phyloP scores from a whole-genome alignment of 2,329 filamentous ascomycete genomes.

The Pseudogymnoascus sp. region DNA sequence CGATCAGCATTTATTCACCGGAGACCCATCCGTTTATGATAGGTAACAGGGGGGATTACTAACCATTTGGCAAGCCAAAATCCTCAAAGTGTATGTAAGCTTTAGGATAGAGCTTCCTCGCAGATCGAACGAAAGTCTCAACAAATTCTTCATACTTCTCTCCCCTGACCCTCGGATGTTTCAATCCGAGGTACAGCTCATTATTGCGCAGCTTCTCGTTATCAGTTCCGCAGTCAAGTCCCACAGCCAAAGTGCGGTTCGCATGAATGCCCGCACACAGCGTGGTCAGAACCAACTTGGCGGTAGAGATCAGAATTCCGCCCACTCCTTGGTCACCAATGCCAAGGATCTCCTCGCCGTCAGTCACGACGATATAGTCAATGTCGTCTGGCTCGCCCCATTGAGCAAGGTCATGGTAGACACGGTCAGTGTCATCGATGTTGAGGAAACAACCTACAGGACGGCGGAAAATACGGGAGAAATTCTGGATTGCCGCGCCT shows the following conservation, averaged over 20 bases:
- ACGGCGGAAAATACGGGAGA: constrained; percentile 65
- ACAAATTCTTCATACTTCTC: constrained; percentile 69
- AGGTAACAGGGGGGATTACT: constrained; percentile 10
- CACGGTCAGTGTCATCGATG: constrained; percentile 56
- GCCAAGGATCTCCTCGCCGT: constrained; percentile 67
- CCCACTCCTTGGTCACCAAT: constrained; percentile 87
- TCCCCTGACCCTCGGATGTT: constrained; percentile 57
- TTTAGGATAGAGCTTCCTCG: constrained; percentile 61
- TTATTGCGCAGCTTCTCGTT: constrained; percentile 68
- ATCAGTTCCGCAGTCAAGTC: constrained; percentile 79
- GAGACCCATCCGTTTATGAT: background rate
- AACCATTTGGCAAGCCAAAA: constrained; percentile 67
- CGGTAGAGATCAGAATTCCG: constrained; percentile 73
- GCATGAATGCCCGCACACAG: constrained; percentile 83
- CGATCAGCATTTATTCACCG: background rate
- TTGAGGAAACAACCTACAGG: constrained; percentile 78
- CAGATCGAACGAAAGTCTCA: constrained; percentile 61
- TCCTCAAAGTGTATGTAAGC: constrained; percentile 89
- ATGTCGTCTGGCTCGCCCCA: constrained; percentile 67
- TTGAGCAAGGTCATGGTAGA: constrained; percentile 57
- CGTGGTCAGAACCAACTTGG: constrained; percentile 75
- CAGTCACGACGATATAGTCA: constrained; percentile 79
- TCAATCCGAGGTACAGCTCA: constrained; percentile 69
- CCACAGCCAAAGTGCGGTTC: constrained; percentile 67
- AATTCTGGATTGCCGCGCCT: constrained; percentile 79